Evolutionary conservation across 2,329 filamentous ascomycete genomes (phyloP), one percentile per base, ranked within the genome.

Genomic region (Sporothrix schenckii): DNA sequence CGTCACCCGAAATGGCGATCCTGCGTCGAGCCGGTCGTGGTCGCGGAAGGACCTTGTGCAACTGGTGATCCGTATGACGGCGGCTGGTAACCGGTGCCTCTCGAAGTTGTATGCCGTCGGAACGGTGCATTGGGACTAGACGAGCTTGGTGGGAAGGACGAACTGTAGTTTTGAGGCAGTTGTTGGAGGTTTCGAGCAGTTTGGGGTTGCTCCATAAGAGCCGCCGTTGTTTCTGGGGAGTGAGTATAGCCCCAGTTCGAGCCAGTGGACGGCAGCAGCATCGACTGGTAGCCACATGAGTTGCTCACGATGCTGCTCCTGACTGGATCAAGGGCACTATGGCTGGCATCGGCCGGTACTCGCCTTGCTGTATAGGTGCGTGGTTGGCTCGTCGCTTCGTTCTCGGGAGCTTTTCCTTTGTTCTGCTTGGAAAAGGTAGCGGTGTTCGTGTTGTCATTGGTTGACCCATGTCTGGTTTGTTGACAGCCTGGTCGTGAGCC

Each of bases 281-380:
- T n/a, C 3, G 68, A 69, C 49, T 63, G 68, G 7, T 54, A 30
- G 3, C 49, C 50, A 16, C 56, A 69, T 9, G 56, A 53, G 67
- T 21, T 61, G 34, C 9, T 54, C 16, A 34, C 14, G 14, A 9
- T 54, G 34, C n/a, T 21, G 34, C 27, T 19, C 9, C 16, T 27
- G 3, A 34, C 27, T 2, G 66, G 66, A n/a, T 56, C 52, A 39
- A 49, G 41, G 27, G 41, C 44, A 24, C 61, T 60, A 44, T 68
- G 50, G 24, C 41, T 50, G 16, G 41, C 53, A 56, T 24, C 39
- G 16, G 41, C n/a, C 1, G 24, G 54, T 11, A 41, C 14, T 4
- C 41, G 34, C n/a, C 66, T 24, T 19, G 24, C 19, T 7, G 66
- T 14, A 14, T 68, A 60, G 3, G 19, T 7, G 34, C 34, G 39